These are phyloP conservation scores for Ophiostoma piceae DNA, from an alignment of 2,329 filamentous ascomycete genomes.

Conservation along the genomic window DNA sequence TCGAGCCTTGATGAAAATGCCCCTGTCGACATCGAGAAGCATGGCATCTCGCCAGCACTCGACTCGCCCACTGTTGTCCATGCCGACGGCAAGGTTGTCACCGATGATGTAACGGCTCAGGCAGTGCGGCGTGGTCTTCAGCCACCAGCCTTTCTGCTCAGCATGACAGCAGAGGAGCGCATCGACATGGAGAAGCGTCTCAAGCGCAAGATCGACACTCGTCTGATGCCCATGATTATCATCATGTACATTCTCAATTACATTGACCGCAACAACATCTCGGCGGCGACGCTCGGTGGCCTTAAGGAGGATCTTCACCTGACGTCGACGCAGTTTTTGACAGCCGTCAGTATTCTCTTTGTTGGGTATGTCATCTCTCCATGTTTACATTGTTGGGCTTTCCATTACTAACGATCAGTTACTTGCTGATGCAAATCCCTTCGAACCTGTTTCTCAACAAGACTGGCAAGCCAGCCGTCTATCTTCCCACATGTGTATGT, in stretches of 20 bases:
- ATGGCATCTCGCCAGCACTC: neutral
- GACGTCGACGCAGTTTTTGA: slow-evolving; percentile 33
- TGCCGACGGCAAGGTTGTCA: slow-evolving; percentile 21
- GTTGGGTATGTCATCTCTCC: slow-evolving; percentile 39
- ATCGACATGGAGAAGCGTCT: slow-evolving; percentile 48
- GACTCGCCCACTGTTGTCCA: slow-evolving; percentile 1
- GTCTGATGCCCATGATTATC: slow-evolving; percentile 55
- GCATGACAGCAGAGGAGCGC: slow-evolving; percentile 28
- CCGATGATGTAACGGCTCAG: slow-evolving; percentile 32
- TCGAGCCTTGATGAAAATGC: slow-evolving; percentile 16
- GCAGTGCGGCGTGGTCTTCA: slow-evolving; percentile 42
- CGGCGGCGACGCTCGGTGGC: slow-evolving; percentile 42
- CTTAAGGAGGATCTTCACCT: slow-evolving; percentile 44
- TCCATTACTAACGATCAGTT: slow-evolving; percentile 31
- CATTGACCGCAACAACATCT: slow-evolving; percentile 44
- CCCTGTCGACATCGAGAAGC: slow-evolving; percentile 16
- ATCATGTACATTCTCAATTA: slow-evolving; percentile 62
- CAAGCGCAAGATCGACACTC: slow-evolving; percentile 54
- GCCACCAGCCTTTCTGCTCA: slow-evolving; percentile 22
- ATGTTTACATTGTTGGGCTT: neutral
- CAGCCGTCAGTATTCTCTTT: slow-evolving; percentile 48
- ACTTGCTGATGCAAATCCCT: slow-evolving; percentile 48
- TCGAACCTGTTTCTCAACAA: slow-evolving; percentile 50
- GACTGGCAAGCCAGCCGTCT: slow-evolving; percentile 44
- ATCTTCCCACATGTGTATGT: slow-evolving; percentile 42